Conservation (phyloP, 2,329 filamentous ascomycete genomes). For the Clarireedia homoeocarpa region DNA sequence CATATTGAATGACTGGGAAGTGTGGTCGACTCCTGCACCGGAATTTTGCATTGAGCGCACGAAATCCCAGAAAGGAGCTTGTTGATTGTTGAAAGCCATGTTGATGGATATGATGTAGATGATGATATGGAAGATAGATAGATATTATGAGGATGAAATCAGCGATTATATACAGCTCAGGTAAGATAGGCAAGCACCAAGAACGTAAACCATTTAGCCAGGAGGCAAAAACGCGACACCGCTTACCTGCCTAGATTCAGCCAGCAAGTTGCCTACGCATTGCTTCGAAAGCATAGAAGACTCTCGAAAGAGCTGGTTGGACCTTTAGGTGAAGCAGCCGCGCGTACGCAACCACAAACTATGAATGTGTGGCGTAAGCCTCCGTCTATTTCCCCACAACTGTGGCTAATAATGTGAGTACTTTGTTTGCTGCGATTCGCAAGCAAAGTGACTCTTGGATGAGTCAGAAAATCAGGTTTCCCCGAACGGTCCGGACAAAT, state of each 20-base stretch:
- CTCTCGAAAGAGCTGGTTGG: conserved; percentile 1
- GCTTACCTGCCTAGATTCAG: background rate
- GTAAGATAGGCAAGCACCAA: conserved; percentile 3
- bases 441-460: background rate
- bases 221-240: conserved; percentile 2
- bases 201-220: conserved; percentile 3
- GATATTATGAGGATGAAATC: background rate
- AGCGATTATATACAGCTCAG: conserved; percentile 5
- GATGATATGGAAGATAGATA: background rate
- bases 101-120: conserved; percentile 9
- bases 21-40: conserved; percentile 26
- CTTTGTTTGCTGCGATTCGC: background rate
- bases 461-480: background rate
- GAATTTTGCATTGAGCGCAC: conserved; percentile 19
- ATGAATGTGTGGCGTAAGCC: conserved; percentile 1
- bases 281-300: background rate
- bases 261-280: background rate
- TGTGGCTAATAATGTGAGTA: background rate
- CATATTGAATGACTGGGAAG: conserved; percentile 12
- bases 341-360: background rate
- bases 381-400: background rate
- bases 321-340: background rate
- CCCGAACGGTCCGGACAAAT: too few species aligned
- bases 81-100: conserved; percentile 22
- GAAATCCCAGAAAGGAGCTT: conserved; percentile 25